A percentile compares a stretch with the other conserved stretches of the same genome.
These are phyloP conservation scores for Drechslera avenae DNA, from an alignment of 2,329 filamentous ascomycete species.

Conservation along the genomic window DNA sequence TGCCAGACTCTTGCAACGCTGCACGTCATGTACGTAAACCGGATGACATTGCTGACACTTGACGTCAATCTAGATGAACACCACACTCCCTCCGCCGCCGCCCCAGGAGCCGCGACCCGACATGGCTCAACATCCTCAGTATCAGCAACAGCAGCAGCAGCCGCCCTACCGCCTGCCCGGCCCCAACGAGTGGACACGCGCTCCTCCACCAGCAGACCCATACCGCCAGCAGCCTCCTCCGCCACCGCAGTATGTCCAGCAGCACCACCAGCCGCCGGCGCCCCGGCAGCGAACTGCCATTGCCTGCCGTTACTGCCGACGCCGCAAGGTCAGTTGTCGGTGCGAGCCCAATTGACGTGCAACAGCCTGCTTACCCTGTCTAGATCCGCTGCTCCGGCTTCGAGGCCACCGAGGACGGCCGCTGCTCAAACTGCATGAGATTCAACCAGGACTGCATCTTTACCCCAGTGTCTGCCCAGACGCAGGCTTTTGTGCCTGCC, in stretches of 20 bases:
- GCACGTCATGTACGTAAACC: slow-evolving; percentile 18
- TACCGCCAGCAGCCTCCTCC: slow-evolving; percentile 50
- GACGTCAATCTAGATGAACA: slow-evolving; percentile 36
- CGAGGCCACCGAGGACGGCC: slow-evolving; percentile 71
- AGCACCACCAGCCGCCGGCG: slow-evolving; percentile 53
- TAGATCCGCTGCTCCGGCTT: slow-evolving; percentile 79
- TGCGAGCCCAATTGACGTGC: neutral
- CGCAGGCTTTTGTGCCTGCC: slow-evolving; percentile 74
- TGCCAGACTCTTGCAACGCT: neutral
- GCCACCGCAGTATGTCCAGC: slow-evolving; percentile 47
- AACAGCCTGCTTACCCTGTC: slow-evolving; percentile 18
- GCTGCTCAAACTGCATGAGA: slow-evolving; percentile 73
- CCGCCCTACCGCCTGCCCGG: slow-evolving; percentile 52
- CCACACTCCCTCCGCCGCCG: slow-evolving; percentile 41
- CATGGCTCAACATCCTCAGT: slow-evolving; percentile 54
- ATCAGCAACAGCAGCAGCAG: slow-evolving; percentile 44
- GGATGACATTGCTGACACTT: slow-evolving; percentile 25
- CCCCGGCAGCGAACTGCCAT: slow-evolving; percentile 65
- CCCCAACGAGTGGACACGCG: slow-evolving; percentile 53
- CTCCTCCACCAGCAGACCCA: slow-evolving; percentile 47
- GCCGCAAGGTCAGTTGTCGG: slow-evolving; percentile 59
- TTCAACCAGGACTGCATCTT: slow-evolving; percentile 81
- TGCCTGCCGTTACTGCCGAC: slow-evolving; percentile 64
- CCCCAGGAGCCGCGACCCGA: slow-evolving; percentile 49
- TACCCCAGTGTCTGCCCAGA: slow-evolving; percentile 74